Evolutionary conservation across 345 rosid species (phyloP).

Genomic region (Turnera subulata): DNA sequence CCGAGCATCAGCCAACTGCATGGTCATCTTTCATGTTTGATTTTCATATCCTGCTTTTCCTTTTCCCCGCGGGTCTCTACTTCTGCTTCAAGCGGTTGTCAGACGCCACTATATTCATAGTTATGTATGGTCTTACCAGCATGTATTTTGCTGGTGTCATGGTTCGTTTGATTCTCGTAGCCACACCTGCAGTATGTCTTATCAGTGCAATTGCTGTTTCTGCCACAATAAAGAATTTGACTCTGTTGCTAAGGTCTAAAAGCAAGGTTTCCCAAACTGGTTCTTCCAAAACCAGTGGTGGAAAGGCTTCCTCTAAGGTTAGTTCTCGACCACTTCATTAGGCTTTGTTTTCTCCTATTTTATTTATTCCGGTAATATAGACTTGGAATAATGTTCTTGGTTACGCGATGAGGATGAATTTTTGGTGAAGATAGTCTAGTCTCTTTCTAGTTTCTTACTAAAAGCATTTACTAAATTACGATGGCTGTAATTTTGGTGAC

Average conservation of each 20-base stretch:
- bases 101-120: slow-evolving; percentile 94
- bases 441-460: no score
- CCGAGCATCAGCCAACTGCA: slow-evolving; percentile 99
- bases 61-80: slow-evolving; percentile 98
- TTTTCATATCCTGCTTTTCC: slow-evolving; percentile 90
- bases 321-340: slow-evolving; percentile 15
- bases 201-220: slow-evolving; percentile 98
- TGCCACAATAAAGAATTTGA: slow-evolving; percentile 81
- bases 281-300: slow-evolving; percentile 55
- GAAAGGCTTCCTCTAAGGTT: slow-evolving; percentile 88
- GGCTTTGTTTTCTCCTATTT: no score
- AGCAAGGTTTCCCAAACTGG: slow-evolving; percentile 56
- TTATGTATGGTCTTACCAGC: slow-evolving; percentile 99
- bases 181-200: slow-evolving; percentile 94
- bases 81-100: slow-evolving; percentile 96
- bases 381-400: no score
- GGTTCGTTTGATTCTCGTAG: slow-evolving; percentile 97
- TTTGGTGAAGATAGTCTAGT: no score
- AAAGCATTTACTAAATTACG: no score
- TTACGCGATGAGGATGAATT: no score
- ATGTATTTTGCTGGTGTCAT: slow-evolving; percentile 99
- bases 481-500: no score
- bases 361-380: no score
- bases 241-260: slow-evolving; percentile 63
- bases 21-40: slow-evolving; percentile 99